phyloP scores from a whole-genome alignment of 2,329 filamentous ascomycete species.

The Fusarium sp. region DNA sequence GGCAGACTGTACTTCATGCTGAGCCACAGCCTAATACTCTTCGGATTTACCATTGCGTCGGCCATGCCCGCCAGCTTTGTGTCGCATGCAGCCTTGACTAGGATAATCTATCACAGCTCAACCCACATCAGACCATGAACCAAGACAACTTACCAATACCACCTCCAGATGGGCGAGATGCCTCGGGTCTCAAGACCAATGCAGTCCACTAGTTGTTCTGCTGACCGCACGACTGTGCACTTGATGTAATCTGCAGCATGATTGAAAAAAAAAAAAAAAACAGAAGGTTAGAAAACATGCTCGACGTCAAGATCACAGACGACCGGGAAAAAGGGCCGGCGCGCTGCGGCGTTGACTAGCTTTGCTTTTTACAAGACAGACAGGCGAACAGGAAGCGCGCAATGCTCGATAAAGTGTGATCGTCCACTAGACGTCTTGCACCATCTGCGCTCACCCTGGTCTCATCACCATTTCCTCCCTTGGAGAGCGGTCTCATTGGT shows the following conservation, averaged over 20 bases:
- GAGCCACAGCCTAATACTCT: constrained; percentile 32
- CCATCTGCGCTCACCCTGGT: constrained; percentile 47
- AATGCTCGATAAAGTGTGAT: constrained; percentile 47
- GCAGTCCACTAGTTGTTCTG: not conserved
- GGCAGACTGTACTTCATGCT: constrained; percentile 42
- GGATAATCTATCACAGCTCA: constrained; percentile 36
- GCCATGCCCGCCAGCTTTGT: constrained; percentile 30
- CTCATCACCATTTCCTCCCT: constrained; percentile 44
- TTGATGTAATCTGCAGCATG: not conserved
- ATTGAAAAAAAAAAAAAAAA: not conserved
- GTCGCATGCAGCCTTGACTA: constrained; percentile 43
- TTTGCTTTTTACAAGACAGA: constrained; percentile 40
- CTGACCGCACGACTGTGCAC: not conserved
- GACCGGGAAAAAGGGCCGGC: constrained; percentile 14
- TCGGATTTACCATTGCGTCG: constrained; percentile 25
- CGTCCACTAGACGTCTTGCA: constrained; percentile 43
- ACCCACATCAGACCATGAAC: constrained; percentile 43
- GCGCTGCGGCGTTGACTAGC: constrained; percentile 22
- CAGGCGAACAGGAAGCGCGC: constrained; percentile 38
- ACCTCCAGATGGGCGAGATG: not conserved
- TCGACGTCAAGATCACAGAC: constrained; percentile 1
- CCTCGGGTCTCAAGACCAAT: not conserved
- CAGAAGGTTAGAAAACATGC: not conserved
- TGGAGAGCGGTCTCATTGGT: constrained; percentile 44
- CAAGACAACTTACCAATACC: constrained; percentile 15